Base-by-base conservation (phyloP, 2,329 filamentous ascomycete genomes). In the Orbilia oligospora region DNA sequence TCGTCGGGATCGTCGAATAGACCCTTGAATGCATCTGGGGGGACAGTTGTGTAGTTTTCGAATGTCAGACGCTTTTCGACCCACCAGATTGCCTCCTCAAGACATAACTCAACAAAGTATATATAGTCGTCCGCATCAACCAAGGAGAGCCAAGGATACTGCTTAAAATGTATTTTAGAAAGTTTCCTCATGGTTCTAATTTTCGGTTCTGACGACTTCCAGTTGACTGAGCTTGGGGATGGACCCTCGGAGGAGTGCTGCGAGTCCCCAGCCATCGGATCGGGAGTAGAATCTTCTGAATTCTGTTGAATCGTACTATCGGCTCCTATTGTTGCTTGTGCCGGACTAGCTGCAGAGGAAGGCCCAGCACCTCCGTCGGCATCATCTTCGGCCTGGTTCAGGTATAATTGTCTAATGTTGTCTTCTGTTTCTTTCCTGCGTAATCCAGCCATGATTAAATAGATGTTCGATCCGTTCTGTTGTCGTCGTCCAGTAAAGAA, bases 71-170 rank as follows among this genome's bases (percentile, higher is more conserved):
- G 75, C 1, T 44, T 49, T 38, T 78, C 75, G 27, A 78, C 10
- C 38, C 75, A 58, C 68, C 68, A 78, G 6, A 72, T 44, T 18
- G 75, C 75, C 36, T 78, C 75, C n/a, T 72, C 68, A 16, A 71
- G 48, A 14, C 67, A 65, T 16, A 10, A 27, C 0, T 78, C 30
- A 10, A 65, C 75, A n/a, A 78, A 78, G 5, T 16, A 44, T 20
- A 51, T 69, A n/a, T 72, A 72, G n/a, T 55, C 5, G 2, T 48
- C 16, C 0, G 68, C 27, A 0, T 18, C 36, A 16, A 78, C 30
- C 2, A 5, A 0, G 1, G 8, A 6, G 9, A 78, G 63, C 18
- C 33, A 3, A 0, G 51, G 63, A 20, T 49, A 49, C 1, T 36
- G 10, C 5, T 5, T 3, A 10, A 72, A 24, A 5, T 55, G 53